Conservation (phyloP, 2,329 filamentous ascomycete genomes). For the Westerdykella ornata region DNA sequence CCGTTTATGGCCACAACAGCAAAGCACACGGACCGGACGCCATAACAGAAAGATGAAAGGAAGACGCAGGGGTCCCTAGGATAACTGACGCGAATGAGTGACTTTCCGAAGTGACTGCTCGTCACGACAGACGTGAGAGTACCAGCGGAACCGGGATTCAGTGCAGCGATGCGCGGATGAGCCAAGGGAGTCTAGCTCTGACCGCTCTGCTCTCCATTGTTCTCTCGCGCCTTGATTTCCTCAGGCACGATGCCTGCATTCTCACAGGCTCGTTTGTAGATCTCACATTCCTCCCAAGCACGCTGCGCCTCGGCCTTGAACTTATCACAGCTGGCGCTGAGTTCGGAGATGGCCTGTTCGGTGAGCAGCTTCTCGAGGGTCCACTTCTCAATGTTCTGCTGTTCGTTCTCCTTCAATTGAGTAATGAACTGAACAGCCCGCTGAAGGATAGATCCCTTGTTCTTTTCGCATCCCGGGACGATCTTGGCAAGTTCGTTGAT, state of each 20-base stretch:
- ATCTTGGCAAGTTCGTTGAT: slow-evolving; percentile 98
- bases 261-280: slow-evolving; percentile 57
- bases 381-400: slow-evolving; percentile 91
- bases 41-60: background rate
- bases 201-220: slow-evolving; percentile 34
- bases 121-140: no score
- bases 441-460: slow-evolving; percentile 94
- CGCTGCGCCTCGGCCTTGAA: slow-evolving; percentile 73
- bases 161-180: no score
- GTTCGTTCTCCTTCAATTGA: slow-evolving; percentile 89
- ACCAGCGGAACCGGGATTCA: no score
- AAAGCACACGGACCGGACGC: background rate
- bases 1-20: background rate
- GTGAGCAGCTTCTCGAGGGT: slow-evolving; percentile 84
- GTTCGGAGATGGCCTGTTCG: slow-evolving; percentile 81
- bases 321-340: slow-evolving; percentile 81
- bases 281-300: slow-evolving; percentile 69
- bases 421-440: slow-evolving; percentile 91
- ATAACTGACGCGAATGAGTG: no score
- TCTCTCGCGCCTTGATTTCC: slow-evolving; percentile 37
- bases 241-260: slow-evolving; percentile 37
- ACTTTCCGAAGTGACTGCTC: no score
- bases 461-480: slow-evolving; percentile 95
- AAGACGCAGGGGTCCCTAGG: no score
- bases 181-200: slow-evolving; percentile 15